Evolutionary conservation across 257 asterid species (phyloP).

Genomic region (Solanum bulbocastanum): DNA sequence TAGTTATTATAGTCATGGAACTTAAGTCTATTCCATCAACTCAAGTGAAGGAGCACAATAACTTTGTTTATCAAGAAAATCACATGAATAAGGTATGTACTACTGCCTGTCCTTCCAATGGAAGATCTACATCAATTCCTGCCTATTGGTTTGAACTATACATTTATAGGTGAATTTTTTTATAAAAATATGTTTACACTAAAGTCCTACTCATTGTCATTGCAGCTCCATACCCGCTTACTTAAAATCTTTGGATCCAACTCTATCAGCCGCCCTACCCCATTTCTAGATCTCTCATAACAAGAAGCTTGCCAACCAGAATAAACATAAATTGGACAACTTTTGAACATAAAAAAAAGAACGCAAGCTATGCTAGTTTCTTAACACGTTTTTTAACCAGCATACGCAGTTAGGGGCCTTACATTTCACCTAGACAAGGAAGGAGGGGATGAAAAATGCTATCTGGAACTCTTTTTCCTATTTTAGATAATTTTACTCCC

Average conservation of each 20-base stretch:
- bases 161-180: not conserved
- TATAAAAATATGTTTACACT: not conserved
- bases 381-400: not conserved
- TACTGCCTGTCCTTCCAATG: not conserved
- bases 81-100: not conserved
- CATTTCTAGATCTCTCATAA: not conserved
- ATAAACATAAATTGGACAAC: not conserved
- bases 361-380: not conserved
- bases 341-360: not conserved
- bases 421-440: not conserved
- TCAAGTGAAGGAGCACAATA: not conserved
- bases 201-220: not conserved
- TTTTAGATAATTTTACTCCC: not conserved
- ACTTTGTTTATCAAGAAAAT: not conserved
- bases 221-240: not conserved
- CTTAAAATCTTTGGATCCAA: not conserved
- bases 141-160: not conserved
- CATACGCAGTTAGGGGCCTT: not conserved
- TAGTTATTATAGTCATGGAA: not conserved
- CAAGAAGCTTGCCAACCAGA: not conserved
- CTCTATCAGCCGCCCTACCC: not conserved
- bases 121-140: not conserved
- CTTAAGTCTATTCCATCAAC: not conserved
- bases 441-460: not conserved
- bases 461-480: not conserved